A percentile compares a stretch with the other conserved stretches of the same genome.
These are phyloP conservation scores for Fusarium dimerum DNA, from an alignment of 2,329 filamentous ascomycete species.

Conservation along the genomic window DNA sequence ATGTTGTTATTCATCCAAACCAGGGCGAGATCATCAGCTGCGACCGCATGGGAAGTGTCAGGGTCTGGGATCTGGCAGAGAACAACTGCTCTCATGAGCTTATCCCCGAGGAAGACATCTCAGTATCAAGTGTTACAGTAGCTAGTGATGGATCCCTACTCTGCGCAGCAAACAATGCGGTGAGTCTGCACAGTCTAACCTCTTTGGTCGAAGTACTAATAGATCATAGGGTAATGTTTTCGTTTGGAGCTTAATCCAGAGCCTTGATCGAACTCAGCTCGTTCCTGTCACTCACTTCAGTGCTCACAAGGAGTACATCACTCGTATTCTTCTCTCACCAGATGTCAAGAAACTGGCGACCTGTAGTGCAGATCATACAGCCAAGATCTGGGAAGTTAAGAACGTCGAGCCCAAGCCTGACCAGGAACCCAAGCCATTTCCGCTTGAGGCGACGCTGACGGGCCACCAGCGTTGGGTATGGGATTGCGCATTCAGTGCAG, in stretches of 20 bases:
- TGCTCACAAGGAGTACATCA: slow-evolving; percentile 91
- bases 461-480: slow-evolving; percentile 96
- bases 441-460: slow-evolving; percentile 81
- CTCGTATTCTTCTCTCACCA: slow-evolving; percentile 84
- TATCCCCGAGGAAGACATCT: slow-evolving; percentile 93
- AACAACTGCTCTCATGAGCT: slow-evolving; percentile 96
- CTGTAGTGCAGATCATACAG: slow-evolving; percentile 89
- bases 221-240: slow-evolving; percentile 84
- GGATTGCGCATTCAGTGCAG: slow-evolving; percentile 94
- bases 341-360: slow-evolving; percentile 94
- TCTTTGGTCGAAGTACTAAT: slow-evolving; percentile 3
- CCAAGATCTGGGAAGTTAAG: slow-evolving; percentile 90
- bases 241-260: slow-evolving; percentile 91
- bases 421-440: slow-evolving; percentile 61
- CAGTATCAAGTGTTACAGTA: slow-evolving; percentile 91
- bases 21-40: slow-evolving; percentile 98
- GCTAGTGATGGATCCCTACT: slow-evolving; percentile 91
- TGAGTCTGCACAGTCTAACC: slow-evolving; percentile 43
- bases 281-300: slow-evolving; percentile 86
- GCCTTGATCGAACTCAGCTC: slow-evolving; percentile 78
- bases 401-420: slow-evolving; percentile 61
- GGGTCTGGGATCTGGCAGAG: slow-evolving; percentile 95
- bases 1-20: slow-evolving; percentile 99
- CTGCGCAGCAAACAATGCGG: slow-evolving; percentile 88
- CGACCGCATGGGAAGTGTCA: slow-evolving; percentile 86